phyloP scores from a whole-genome alignment of 345 rosid genomes.

The Populus davidiana region DNA sequence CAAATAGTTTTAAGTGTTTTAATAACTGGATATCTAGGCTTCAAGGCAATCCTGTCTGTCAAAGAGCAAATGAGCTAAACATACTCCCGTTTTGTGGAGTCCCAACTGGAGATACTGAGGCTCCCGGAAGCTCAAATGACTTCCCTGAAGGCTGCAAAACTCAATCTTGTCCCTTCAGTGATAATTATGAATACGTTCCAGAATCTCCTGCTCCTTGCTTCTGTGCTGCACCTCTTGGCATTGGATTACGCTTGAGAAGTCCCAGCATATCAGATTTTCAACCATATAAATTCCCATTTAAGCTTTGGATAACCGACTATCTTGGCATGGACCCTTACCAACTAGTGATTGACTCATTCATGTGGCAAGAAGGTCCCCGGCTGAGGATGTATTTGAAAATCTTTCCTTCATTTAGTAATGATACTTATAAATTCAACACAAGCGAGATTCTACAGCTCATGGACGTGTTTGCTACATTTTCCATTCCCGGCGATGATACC shows the following conservation, averaged over 20 bases:
- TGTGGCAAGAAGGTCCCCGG: constrained; percentile 49
- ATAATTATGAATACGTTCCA: constrained; percentile 28
- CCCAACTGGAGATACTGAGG: constrained; percentile 20
- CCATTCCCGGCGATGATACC: constrained; percentile 19
- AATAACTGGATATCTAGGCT: constrained; percentile 44
- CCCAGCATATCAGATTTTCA: constrained; percentile 48
- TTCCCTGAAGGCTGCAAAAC: constrained; percentile 25
- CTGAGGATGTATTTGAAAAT: constrained; percentile 41
- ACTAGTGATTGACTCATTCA: constrained; percentile 27
- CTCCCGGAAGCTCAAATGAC: constrained; percentile 25
- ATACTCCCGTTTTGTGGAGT: constrained; percentile 40
- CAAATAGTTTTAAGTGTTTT: neutral
- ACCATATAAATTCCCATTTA: constrained; percentile 30
- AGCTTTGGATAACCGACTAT: constrained; percentile 20
- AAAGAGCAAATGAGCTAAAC: constrained; percentile 30
- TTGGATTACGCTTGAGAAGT: constrained; percentile 44
- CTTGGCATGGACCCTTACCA: constrained; percentile 42
- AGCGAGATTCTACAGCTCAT: constrained; percentile 33
- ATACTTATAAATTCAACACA: constrained; percentile 23
- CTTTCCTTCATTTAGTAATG: constrained; percentile 28
- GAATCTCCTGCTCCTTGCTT: constrained; percentile 42
- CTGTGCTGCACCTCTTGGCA: constrained; percentile 53
- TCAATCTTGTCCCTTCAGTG: constrained; percentile 37
- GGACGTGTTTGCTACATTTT: constrained; percentile 34
- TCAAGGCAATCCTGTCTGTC: constrained; percentile 54